These are phyloP conservation scores for Pseudogymnoascus pannorum DNA, from an alignment of 2,329 filamentous ascomycete genomes.

Conservation along the genomic window DNA sequence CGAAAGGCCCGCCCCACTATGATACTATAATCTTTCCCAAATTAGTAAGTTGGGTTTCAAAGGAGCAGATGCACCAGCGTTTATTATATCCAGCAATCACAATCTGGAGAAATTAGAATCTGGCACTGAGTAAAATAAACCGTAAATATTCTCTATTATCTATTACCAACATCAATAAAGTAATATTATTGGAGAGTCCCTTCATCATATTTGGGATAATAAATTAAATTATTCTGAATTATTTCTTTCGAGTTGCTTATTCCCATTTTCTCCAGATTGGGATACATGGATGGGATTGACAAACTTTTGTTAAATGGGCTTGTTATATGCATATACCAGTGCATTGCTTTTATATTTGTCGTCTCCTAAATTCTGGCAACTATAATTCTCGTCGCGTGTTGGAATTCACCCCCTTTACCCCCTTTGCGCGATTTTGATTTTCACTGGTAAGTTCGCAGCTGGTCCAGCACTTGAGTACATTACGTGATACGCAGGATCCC, in stretches of 20 bases:
- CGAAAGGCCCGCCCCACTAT: neutral
- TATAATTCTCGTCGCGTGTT: neutral
- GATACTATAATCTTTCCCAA: neutral
- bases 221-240: neutral
- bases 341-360: neutral
- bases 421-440: neutral
- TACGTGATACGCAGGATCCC: neutral
- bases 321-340: neutral
- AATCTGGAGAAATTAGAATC: neutral
- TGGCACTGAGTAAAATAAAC: neutral
- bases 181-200: neutral
- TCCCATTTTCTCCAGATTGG: neutral
- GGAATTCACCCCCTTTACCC: neutral
- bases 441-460: neutral
- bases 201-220: neutral
- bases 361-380: neutral
- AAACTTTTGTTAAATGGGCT: neutral
- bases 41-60: neutral
- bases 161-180: neutral
- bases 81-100: neutral
- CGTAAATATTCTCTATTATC: neutral
- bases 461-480: neutral
- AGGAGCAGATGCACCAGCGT: neutral
- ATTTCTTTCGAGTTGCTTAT: neutral
- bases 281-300: neutral